Evolutionary conservation across 108 stramenopile species (phyloP).

Genomic region (Skeletonema grethae): DNA sequence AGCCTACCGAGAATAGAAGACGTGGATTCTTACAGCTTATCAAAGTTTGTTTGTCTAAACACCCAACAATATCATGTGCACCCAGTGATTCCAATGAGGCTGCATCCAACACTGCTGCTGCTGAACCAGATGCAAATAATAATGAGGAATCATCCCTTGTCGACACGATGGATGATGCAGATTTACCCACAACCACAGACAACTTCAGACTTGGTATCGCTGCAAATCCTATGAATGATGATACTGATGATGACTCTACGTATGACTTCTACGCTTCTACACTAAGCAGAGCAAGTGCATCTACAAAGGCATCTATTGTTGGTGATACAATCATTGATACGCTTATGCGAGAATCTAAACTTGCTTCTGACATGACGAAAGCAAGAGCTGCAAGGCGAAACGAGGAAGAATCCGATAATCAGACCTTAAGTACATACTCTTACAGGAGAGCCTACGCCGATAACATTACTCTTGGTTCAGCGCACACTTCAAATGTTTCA

Average conservation of each 20-base stretch:
- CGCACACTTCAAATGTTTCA: slow-evolving; percentile 17
- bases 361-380: slow-evolving; percentile 7
- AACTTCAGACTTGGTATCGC: neutral
- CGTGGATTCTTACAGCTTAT: neutral
- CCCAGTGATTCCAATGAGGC: neutral
- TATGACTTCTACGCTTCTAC: slow-evolving; percentile 22
- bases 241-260: slow-evolving; percentile 3
- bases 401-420: slow-evolving; percentile 6
- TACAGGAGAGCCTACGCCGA: slow-evolving; percentile 20
- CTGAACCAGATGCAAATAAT: neutral
- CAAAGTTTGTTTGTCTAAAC: neutral
- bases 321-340: neutral
- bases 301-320: slow-evolving; percentile 11
- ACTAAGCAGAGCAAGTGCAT: slow-evolving; percentile 17
- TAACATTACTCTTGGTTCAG: slow-evolving; percentile 17
- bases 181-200: slow-evolving; percentile 7
- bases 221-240: neutral
- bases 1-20: neutral
- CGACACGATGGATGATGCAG: slow-evolving; percentile 12
- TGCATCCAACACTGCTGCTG: neutral
- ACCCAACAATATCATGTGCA: neutral
- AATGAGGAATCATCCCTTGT: slow-evolving; percentile 22
- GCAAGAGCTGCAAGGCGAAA: neutral
- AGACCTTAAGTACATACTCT: slow-evolving; percentile 22
- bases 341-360: slow-evolving; percentile 12